Conservation (phyloP, 2,329 filamentous ascomycete species). For the Alternaria triticimaculans region DNA sequence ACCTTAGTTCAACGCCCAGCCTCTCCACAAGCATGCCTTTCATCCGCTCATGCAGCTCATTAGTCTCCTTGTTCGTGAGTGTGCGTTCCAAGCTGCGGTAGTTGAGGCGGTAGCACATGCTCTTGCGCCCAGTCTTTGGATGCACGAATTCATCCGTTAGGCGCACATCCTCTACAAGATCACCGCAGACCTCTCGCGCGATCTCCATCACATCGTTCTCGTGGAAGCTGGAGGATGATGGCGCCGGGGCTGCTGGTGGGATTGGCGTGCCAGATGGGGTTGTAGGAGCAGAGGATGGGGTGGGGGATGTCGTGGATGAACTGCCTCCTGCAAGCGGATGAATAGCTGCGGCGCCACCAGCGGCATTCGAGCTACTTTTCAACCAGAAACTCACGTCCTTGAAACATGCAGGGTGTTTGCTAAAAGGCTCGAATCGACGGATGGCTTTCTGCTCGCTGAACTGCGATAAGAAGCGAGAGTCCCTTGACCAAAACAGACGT, state of each 20-base stretch:
- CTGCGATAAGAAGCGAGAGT: conserved; percentile 84
- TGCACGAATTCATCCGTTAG: conserved; percentile 88
- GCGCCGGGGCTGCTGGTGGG: conserved; percentile 49
- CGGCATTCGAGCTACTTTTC: conserved; percentile 24
- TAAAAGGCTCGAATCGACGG: conserved; percentile 81
- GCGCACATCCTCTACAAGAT: conserved; percentile 84
- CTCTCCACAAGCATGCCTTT: conserved; percentile 68
- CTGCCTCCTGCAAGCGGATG: conserved; percentile 18
- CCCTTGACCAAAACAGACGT: conserved; percentile 91
- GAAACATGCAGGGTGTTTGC: conserved; percentile 85
- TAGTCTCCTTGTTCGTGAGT: conserved; percentile 81
- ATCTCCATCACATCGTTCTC: conserved; percentile 99
- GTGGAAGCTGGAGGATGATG: conserved; percentile 65
- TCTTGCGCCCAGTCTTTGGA: conserved; percentile 81
- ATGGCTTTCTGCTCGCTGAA: conserved; percentile 64
- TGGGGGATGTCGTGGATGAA: conserved; percentile 16
- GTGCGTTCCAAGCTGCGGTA: conserved; percentile 93
- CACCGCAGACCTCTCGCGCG: conserved; percentile 80
- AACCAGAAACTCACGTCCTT: conserved; percentile 98
- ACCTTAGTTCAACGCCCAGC: conserved; percentile 81
- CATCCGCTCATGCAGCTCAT: conserved; percentile 75
- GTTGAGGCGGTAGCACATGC: conserved; percentile 90
- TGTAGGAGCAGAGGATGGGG: conserved; percentile 1
- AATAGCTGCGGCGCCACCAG: conserved; percentile 29
- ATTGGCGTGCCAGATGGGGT: conserved; percentile 4